Base-by-base conservation (phyloP, 106 monocot species). In the Phalaenopsis aphrodite region DNA sequence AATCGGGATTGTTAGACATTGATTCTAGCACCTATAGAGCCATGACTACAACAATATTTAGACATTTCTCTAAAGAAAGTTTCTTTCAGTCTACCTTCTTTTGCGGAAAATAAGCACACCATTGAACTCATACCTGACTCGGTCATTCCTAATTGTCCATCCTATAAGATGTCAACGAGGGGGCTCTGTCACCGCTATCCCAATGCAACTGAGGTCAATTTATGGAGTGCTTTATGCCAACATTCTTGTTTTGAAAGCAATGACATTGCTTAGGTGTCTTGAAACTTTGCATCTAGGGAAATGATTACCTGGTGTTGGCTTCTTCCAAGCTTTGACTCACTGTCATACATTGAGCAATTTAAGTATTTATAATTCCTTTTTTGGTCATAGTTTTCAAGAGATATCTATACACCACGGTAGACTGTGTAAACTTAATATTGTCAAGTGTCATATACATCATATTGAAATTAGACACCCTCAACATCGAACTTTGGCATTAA, bases 121-220 rank as follows among this genome's bases (percentile, higher is more conserved):
- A 30, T 30, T 30, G 30, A 30, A 30, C 30, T 30, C 30, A 30
- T 30, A 30, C 30, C 30, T 30, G 30, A 0, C 30, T 30, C 30
- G 30, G 30, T 30, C 30, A 30, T 30, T 30, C 30, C 30, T 30
- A 30, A 30, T 30, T 30, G 30, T 30, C 30, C 30, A 30, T 30
- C 30, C 30, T 30, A 30, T 30, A 30, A 0, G 30, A 30, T 30
- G 30, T 30, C 30, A 30, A 0, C 30, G 30, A 30, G 30, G 30
- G 30, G 30, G 30, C 90, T 95, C 72, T 99, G 99, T 79, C 88
- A 76, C 4, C 89, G 90, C 8, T 95, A 95, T 78, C 92, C 87
- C 76, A 95, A 88, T 88, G 95, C 92, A 24, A 89, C 72, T 73
- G 81, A 87, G 78, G 87, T 99, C 41, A 93, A 93, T 83, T 77